phyloP scores from a whole-genome alignment of 2,329 filamentous ascomycete genomes.

The Fusarium algeriense region DNA sequence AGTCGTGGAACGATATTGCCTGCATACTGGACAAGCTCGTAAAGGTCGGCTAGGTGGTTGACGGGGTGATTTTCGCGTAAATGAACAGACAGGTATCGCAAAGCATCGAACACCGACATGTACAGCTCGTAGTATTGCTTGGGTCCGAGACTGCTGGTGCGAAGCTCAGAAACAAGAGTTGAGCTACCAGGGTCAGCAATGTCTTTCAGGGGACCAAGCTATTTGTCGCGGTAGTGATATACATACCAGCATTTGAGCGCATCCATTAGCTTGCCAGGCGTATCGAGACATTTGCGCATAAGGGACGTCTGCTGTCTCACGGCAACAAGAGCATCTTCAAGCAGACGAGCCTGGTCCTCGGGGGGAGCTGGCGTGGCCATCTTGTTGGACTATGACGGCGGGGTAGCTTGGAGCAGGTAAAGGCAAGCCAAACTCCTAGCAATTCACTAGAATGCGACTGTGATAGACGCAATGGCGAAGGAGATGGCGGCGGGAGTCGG shows the following conservation, averaged over 20 bases:
- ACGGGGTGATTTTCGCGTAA: conserved; percentile 97
- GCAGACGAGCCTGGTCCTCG: conserved; percentile 89
- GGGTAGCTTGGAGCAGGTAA: conserved; percentile 49
- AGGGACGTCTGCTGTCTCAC: conserved; percentile 96
- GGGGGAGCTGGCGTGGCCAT: conserved; percentile 71
- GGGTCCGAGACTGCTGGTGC: conserved; percentile 95
- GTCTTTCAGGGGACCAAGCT: conserved; percentile 24
- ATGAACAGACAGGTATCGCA: conserved; percentile 96
- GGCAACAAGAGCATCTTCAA: conserved; percentile 96
- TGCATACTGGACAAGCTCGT: conserved; percentile 97
- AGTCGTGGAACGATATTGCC: conserved; percentile 97
- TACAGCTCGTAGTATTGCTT: conserved; percentile 99
- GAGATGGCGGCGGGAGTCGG: conserved; percentile 28
- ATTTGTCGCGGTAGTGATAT: not conserved
- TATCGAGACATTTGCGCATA: conserved; percentile 98
- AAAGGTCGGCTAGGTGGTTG: conserved; percentile 97
- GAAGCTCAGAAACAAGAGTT: conserved; percentile 96
- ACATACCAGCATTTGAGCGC: conserved; percentile 98
- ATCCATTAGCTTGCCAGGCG: conserved; percentile 98
- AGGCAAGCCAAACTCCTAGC: conserved; percentile 41
- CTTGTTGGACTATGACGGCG: conserved; percentile 47
- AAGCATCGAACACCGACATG: conserved; percentile 98
- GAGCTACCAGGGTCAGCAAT: conserved; percentile 70
- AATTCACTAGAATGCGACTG: conserved; percentile 45
- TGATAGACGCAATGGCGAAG: conserved; percentile 31